Evolutionary conservation across 305 asterid genomes (phyloP), one percentile per base, ranked within the genome.

Genomic region (Solanum chacoense): DNA sequence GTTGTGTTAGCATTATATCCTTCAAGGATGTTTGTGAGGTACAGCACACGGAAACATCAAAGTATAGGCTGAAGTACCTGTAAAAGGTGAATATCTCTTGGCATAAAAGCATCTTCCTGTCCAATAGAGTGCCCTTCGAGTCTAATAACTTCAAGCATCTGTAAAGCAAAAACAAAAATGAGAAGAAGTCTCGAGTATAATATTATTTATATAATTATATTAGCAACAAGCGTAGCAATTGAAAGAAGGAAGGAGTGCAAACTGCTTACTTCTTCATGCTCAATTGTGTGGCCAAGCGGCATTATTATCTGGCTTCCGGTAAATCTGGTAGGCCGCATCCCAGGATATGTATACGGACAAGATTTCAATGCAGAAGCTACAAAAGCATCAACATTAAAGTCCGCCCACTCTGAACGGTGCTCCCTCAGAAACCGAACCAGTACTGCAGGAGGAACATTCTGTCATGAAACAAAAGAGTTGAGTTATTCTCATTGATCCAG

Each of bases 341-440:
- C 99, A 1, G 97, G 98, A 90, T 94, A 94, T 0, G 95, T 90
- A 35, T 93, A 95, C 4, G 98, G 90, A 92, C 90, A 92, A 76
- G 97, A 89, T 90, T 95, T 96, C 90, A 95, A 86, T 24, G 98
- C 90, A 2, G 98, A 94, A 67, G 98, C 98, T 76, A 97, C 90
- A 90, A 93, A 96, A 37, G 99, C 99, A 88, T 95, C 98, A 13
- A 96, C 94, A 38, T 91, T 96, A 89, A 96, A 96, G 89, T 96
- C 99, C 1, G 99, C 99, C 99, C 99, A 96, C 90, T 96, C 99
- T 4, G 99, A 96, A 31, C 99, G 95, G 74, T 96, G 99, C 92
- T 96, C 99, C 92, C 99, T 94, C 16, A 96, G 88, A 90, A 95
- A 96, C 24, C 98, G 96, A 91, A 95, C 95, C 71, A 96, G 92